These are phyloP conservation scores for Dicorynia guianensis DNA, from an alignment of 306 rosid genomes.

Conservation along the genomic window DNA sequence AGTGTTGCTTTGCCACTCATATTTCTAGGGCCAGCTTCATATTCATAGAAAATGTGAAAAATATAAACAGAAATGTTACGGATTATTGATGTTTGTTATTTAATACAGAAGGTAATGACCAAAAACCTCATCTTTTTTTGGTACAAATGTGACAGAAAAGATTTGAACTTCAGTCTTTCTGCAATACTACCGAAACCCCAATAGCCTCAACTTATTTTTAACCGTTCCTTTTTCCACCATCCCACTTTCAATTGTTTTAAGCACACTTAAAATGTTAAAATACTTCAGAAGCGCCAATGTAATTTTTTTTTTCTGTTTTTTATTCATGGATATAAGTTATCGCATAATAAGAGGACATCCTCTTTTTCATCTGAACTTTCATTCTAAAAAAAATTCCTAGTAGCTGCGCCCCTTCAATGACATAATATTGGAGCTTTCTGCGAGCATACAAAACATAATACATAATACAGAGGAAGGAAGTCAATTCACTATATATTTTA, in stretches of 20 bases:
- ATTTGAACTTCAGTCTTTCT: no score
- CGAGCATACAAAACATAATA: neutral
- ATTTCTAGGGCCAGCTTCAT: neutral
- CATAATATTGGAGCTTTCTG: neutral
- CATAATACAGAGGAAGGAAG: no score
- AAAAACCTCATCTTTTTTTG: no score
- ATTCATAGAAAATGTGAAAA: neutral
- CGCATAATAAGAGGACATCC: neutral
- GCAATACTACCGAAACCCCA: no score
- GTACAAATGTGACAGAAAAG: no score
- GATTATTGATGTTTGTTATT: no score
- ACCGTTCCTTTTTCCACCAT: neutral
- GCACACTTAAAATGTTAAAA: no score
- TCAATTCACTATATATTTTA: neutral
- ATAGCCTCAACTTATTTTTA: no score
- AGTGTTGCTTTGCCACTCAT: constrained; percentile 5
- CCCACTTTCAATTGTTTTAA: neutral
- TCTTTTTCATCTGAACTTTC: neutral
- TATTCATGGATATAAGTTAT: neutral
- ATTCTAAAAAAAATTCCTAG: neutral
- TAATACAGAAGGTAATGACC: no score
- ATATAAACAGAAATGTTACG: neutral
- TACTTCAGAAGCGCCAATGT: neutral
- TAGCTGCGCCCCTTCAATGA: no score
- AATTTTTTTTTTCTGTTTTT: neutral